Conservation (phyloP, 2,329 filamentous ascomycete species). For the Gliomastix tumulicola region DNA sequence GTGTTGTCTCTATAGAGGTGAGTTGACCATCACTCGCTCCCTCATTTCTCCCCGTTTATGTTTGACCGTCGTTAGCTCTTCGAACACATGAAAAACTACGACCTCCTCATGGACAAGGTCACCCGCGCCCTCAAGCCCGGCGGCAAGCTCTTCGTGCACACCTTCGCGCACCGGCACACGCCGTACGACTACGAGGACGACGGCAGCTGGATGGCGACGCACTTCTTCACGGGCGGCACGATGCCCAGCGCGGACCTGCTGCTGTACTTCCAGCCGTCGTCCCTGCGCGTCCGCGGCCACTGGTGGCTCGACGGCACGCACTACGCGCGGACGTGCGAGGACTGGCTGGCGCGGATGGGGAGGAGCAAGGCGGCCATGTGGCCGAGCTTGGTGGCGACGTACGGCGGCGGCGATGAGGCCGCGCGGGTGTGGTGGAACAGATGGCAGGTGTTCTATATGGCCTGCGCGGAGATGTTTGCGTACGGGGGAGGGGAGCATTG, state of each 20-base stretch:
- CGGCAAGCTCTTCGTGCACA: slow-evolving; percentile 64
- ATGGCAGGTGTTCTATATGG: slow-evolving; percentile 69
- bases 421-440: slow-evolving; percentile 58
- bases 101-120: slow-evolving; percentile 58
- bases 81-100: slow-evolving; percentile 74
- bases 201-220: slow-evolving; percentile 65
- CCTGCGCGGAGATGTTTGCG: slow-evolving; percentile 62
- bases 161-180: slow-evolving; percentile 57
- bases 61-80: slow-evolving; percentile 47
- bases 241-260: slow-evolving; percentile 64
- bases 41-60: background rate
- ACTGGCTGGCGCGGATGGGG: slow-evolving; percentile 57
- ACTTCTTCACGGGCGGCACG: slow-evolving; percentile 68
- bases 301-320: slow-evolving; percentile 67
- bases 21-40: slow-evolving; percentile 4
- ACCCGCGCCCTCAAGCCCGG: slow-evolving; percentile 49
- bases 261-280: slow-evolving; percentile 58
- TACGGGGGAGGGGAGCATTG: slow-evolving; percentile 59
- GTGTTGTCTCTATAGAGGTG: slow-evolving; percentile 58
- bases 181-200: slow-evolving; percentile 70
- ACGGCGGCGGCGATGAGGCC: slow-evolving; percentile 53
- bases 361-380: slow-evolving; percentile 53
- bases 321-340: slow-evolving; percentile 65
- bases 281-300: slow-evolving; percentile 52
- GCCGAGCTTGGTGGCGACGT: slow-evolving; percentile 58